Conservation (phyloP, 2,329 filamentous ascomycete species). For the Fusarium sp. region DNA sequence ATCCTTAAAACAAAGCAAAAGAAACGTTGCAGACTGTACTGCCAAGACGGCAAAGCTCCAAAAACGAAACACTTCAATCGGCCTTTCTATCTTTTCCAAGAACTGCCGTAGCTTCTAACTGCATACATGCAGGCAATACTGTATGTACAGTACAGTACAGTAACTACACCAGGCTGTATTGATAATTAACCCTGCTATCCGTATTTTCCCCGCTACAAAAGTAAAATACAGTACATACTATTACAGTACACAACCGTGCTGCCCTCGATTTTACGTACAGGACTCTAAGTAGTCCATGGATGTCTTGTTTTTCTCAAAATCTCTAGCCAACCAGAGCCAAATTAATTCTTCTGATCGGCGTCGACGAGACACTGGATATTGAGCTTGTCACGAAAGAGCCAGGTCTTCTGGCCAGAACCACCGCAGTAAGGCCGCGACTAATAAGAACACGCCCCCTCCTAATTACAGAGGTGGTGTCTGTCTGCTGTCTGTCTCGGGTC, state of each 20-base stretch:
- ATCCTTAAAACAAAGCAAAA: neutral
- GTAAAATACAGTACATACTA: neutral
- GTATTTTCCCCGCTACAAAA: neutral
- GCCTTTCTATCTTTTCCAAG: conserved; percentile 4
- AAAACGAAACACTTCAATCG: conserved; percentile 4
- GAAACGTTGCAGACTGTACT: conserved; percentile 11
- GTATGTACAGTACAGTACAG: neutral
- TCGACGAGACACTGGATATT: conserved; percentile 46
- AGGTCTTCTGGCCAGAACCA: conserved; percentile 38
- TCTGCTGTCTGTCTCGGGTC: conserved; percentile 16
- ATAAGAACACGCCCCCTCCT: conserved; percentile 36
- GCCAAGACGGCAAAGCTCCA: conserved; percentile 9
- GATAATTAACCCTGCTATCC: neutral
- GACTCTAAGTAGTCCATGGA: neutral
- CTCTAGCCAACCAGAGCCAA: conserved; percentile 34
- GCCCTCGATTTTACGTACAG: neutral
- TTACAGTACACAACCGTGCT: neutral
- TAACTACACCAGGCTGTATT: neutral
- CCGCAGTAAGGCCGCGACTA: conserved; percentile 47
- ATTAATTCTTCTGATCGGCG: conserved; percentile 44
- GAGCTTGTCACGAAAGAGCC: conserved; percentile 38
- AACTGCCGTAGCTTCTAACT: conserved; percentile 9
- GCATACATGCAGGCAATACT: neutral
- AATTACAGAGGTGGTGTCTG: neutral
- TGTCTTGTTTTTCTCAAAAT: conserved; percentile 22